Evolutionary conservation across 2,329 filamentous ascomycete species (phyloP).

Genomic region (Diplodia mutila): DNA sequence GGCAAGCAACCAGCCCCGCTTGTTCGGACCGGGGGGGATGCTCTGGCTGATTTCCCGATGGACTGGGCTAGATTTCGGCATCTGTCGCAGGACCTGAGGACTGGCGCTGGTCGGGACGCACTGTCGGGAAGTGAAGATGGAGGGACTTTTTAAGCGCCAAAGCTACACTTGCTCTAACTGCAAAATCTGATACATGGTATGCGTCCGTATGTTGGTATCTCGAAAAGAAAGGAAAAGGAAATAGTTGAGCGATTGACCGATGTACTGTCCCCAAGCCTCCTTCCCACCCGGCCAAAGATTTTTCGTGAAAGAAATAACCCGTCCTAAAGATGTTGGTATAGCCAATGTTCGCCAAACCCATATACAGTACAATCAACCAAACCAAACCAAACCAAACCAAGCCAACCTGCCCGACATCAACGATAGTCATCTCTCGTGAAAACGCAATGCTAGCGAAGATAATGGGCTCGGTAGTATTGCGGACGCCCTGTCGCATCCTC

Average conservation of each 20-base stretch:
- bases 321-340: slow-evolving; percentile 9
- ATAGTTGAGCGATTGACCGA: background rate
- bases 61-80: background rate
- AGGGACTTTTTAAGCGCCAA: background rate
- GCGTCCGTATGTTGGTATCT: background rate
- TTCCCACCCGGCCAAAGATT: background rate
- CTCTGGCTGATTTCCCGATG: background rate
- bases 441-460: background rate
- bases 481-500: background rate
- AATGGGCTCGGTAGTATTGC: slow-evolving; percentile 16
- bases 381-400: background rate
- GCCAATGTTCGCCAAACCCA: background rate
- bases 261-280: background rate
- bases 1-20: background rate
- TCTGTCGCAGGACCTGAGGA: background rate
- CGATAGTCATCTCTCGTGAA: background rate
- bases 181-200: background rate
- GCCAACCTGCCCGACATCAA: background rate
- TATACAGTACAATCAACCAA: background rate
- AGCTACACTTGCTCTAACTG: background rate
- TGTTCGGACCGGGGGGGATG: background rate
- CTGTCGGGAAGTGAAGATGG: background rate
- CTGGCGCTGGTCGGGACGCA: background rate
- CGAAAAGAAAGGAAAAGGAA: background rate
- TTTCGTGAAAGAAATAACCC: background rate